Evolutionary conservation across 2,329 filamentous ascomycete species (phyloP).

Genomic region (Trichoderma oligosporum): DNA sequence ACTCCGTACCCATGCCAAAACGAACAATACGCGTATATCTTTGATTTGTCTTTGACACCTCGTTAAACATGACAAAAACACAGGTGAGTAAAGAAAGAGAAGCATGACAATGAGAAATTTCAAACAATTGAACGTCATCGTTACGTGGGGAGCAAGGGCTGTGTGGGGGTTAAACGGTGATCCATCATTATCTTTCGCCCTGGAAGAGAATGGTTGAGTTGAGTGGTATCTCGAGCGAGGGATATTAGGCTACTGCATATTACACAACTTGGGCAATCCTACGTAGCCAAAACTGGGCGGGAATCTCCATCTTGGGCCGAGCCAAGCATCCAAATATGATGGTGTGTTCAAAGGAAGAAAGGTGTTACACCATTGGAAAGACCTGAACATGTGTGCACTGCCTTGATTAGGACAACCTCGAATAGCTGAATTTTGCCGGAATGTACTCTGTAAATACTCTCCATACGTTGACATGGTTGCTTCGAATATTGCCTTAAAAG

Average conservation of each 20-base stretch:
- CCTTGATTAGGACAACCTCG: background rate
- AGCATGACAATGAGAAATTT: background rate
- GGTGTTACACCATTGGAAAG: background rate
- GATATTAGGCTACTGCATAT: background rate
- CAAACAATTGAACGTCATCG: conserved; percentile 6
- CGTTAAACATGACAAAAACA: no score
- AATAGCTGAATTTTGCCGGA: no score
- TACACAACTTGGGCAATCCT: background rate
- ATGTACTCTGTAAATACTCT: no score
- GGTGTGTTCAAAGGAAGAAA: background rate
- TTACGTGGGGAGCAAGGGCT: conserved; percentile 4
- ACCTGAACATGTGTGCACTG: background rate
- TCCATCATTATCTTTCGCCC: no score
- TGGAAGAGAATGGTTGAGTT: no score
- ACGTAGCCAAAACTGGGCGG: background rate
- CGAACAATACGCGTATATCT: background rate
- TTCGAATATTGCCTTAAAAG: background rate
- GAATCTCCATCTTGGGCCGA: background rate
- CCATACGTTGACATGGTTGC: no score
- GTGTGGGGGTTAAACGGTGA: background rate
- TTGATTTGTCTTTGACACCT: background rate
- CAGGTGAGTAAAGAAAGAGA: no score
- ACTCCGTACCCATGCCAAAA: background rate
- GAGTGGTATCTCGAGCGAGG: background rate
- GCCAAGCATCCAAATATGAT: no score